Conservation (phyloP, 176 grass and related monocot species). For the Typha latifolia region DNA sequence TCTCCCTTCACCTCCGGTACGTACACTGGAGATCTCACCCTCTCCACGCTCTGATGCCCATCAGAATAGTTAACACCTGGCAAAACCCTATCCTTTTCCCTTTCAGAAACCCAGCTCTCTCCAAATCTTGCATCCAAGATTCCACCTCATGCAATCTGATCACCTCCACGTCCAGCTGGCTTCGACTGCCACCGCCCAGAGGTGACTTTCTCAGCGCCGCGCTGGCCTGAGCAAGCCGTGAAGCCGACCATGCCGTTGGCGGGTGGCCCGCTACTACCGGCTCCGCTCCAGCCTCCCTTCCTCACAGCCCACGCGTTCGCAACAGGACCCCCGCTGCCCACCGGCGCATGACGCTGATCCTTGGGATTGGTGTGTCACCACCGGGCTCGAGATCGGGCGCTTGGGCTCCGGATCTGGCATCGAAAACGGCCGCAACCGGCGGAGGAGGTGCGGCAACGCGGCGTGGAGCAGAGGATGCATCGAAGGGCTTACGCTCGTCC, state of each 20-base stretch:
- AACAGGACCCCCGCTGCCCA: background rate
- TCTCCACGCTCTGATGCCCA: background rate
- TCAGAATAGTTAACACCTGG: background rate
- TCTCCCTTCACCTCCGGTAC: conserved; percentile 11
- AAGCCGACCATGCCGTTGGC: conserved; percentile 43
- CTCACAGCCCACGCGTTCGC: conserved; percentile 60
- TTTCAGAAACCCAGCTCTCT: conserved; percentile 2
- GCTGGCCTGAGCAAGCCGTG: conserved; percentile 80
- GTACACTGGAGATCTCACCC: conserved; percentile 6
- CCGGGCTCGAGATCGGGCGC: conserved; percentile 16
- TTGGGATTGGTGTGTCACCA: background rate
- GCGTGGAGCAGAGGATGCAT: conserved; percentile 35
- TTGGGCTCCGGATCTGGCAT: conserved; percentile 36
- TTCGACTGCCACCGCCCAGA: conserved; percentile 70
- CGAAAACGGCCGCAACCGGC: background rate
- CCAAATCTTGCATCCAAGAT: conserved; percentile 6
- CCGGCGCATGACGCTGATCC: no score
- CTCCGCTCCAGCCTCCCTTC: conserved; percentile 36
- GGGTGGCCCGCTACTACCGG: conserved; percentile 11
- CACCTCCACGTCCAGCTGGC: conserved; percentile 18
- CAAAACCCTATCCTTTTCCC: conserved; percentile 5
- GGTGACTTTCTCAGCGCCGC: conserved; percentile 95
- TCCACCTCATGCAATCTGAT: conserved; percentile 14
- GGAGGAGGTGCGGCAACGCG: conserved; percentile 21
- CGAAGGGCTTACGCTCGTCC: conserved; percentile 95